phyloP scores from a whole-genome alignment of 2,329 filamentous ascomycete genomes.

The Colletotrichum coccodes region DNA sequence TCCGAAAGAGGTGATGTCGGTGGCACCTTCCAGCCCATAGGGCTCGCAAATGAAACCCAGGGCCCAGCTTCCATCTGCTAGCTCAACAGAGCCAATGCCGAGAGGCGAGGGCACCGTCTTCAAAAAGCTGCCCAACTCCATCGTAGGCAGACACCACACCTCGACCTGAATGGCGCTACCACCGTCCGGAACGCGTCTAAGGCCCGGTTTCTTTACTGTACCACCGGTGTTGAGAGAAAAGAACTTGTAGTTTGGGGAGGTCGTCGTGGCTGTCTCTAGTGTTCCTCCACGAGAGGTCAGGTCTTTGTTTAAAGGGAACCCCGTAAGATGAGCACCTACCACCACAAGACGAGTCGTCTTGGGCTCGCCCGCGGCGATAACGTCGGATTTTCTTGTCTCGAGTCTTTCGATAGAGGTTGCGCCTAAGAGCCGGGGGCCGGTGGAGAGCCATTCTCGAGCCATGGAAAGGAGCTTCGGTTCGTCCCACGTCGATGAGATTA shows the following conservation, averaged over 20 bases:
- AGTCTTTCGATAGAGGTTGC: conserved; percentile 38
- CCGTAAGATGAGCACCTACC: conserved; percentile 47
- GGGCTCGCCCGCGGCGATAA: conserved; percentile 31
- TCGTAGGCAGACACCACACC: conserved; percentile 45
- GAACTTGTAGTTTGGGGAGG: conserved; percentile 42
- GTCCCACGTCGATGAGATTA: conserved; percentile 48
- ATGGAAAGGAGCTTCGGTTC: conserved; percentile 43
- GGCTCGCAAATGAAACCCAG: conserved; percentile 50
- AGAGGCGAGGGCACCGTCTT: conserved; percentile 45
- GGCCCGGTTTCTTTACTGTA: conserved; percentile 42
- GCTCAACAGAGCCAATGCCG: conserved; percentile 47
- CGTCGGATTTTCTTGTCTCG: conserved; percentile 8
- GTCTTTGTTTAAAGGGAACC: conserved; percentile 47
- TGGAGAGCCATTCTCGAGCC: conserved; percentile 41
- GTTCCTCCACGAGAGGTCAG: conserved; percentile 42
- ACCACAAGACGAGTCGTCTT: conserved; percentile 39
- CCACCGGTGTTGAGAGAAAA: conserved; percentile 38
- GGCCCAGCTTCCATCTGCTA: conserved; percentile 45
- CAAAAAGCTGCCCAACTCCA: conserved; percentile 43
- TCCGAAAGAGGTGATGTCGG: conserved; percentile 43
- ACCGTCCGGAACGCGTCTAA: conserved; percentile 38
- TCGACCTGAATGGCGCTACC: conserved; percentile 46
- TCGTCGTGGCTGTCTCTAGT: conserved; percentile 39
- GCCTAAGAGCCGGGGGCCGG: conserved; percentile 37
- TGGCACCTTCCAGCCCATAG: conserved; percentile 40